Conservation (phyloP, 2,329 filamentous ascomycete genomes). For the Allantophomopsis cytisporea region DNA sequence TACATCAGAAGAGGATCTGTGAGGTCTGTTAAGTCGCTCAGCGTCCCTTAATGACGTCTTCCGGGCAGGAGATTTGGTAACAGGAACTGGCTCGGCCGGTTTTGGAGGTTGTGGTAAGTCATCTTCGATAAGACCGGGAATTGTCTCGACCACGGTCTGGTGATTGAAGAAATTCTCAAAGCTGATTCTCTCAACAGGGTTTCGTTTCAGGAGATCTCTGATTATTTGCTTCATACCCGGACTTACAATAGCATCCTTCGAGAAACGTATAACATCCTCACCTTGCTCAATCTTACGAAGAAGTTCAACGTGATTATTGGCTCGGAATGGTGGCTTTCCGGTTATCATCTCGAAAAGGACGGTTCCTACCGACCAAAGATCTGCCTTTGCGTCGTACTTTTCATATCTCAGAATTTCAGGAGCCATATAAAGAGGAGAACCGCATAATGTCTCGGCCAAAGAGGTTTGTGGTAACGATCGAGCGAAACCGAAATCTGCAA, state of each 20-base stretch:
- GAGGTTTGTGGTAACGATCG: slow-evolving; percentile 82
- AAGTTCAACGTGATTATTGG: slow-evolving; percentile 87
- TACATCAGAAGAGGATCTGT: not conserved
- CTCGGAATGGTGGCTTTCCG: slow-evolving; percentile 80
- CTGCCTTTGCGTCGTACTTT: slow-evolving; percentile 92
- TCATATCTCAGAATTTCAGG: slow-evolving; percentile 95
- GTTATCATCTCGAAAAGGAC: slow-evolving; percentile 93
- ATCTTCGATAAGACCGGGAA: slow-evolving; percentile 70
- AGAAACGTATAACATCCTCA: slow-evolving; percentile 76
- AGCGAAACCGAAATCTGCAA: slow-evolving; percentile 98
- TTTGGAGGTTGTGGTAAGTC: slow-evolving; percentile 35
- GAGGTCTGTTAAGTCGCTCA: slow-evolving; percentile 2
- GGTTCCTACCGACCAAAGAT: slow-evolving; percentile 94
- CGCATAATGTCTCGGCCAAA: slow-evolving; percentile 89
- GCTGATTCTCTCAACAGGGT: slow-evolving; percentile 69
- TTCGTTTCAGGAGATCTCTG: slow-evolving; percentile 68
- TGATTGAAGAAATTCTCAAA: slow-evolving; percentile 80
- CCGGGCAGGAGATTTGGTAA: slow-evolving; percentile 8
- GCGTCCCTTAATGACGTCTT: slow-evolving; percentile 11
- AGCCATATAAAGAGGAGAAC: slow-evolving; percentile 96
- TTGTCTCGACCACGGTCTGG: slow-evolving; percentile 56
- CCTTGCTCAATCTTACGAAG: slow-evolving; percentile 82
- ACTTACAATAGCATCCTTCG: slow-evolving; percentile 56
- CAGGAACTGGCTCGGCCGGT: slow-evolving; percentile 4
- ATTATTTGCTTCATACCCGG: slow-evolving; percentile 71